Conservation (phyloP, 108 stramenopile species). For the Craspedostauros australis region DNA sequence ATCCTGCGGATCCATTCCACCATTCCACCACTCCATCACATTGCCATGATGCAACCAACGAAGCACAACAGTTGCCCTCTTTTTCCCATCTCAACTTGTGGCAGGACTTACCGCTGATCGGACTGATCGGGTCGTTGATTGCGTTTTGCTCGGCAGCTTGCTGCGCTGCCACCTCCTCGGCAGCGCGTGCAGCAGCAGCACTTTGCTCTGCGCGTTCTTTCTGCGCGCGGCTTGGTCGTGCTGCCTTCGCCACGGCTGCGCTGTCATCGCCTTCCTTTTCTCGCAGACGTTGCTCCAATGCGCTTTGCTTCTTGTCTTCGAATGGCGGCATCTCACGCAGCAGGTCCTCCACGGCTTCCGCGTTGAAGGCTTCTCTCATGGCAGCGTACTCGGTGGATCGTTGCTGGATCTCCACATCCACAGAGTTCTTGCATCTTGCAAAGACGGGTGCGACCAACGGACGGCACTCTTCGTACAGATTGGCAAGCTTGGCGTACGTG, state of each 20-base stretch:
- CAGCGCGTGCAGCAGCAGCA: slow-evolving; percentile 59
- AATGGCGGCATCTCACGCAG: slow-evolving; percentile 94
- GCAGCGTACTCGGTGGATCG: slow-evolving; percentile 85
- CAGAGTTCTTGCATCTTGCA: slow-evolving; percentile 73
- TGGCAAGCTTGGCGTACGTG: slow-evolving; percentile 93
- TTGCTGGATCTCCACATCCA: slow-evolving; percentile 92
- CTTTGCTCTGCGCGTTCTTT: slow-evolving; percentile 65
- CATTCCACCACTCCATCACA: too few relatives aligned
- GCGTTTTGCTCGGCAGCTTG: slow-evolving; percentile 28
- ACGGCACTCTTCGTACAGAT: slow-evolving; percentile 91
- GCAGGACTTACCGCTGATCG: slow-evolving; percentile 42
- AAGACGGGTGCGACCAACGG: slow-evolving; percentile 86
- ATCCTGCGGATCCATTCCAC: too few relatives aligned
- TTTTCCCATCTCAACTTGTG: too few relatives aligned
- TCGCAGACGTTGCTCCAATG: slow-evolving; percentile 70
- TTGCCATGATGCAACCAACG: too few relatives aligned
- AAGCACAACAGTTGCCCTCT: too few relatives aligned
- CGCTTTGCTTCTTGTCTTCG: slow-evolving; percentile 79
- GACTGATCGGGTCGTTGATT: slow-evolving; percentile 44
- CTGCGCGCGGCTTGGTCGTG: slow-evolving; percentile 73
- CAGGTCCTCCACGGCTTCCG: slow-evolving; percentile 82
- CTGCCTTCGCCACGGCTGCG: slow-evolving; percentile 78
- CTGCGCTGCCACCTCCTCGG: slow-evolving; percentile 46
- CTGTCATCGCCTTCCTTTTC: slow-evolving; percentile 84
- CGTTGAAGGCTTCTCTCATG: slow-evolving; percentile 80